phyloP scores from a whole-genome alignment of 129 eudicot species.

The Sambucus nigra region DNA sequence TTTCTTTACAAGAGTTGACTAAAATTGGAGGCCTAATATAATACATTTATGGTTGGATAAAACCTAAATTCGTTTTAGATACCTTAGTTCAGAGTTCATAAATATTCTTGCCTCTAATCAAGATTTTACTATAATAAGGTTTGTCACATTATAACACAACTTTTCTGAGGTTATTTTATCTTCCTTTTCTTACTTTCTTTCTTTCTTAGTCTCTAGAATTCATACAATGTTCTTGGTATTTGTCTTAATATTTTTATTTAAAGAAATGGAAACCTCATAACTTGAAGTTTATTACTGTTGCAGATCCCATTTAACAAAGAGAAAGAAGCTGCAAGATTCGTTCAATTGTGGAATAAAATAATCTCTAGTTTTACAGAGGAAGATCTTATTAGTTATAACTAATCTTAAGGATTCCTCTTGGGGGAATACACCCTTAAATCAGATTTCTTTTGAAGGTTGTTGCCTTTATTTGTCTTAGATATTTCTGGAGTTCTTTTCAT shows the following conservation, averaged over 20 bases:
- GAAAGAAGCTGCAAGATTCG: constrained; percentile 93
- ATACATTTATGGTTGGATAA: too few species aligned
- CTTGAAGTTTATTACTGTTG: constrained; percentile 10
- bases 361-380: constrained; percentile 96
- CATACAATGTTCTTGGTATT: neutral
- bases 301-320: constrained; percentile 66
- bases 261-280: constrained; percentile 1
- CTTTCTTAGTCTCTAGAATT: neutral
- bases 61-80: neutral
- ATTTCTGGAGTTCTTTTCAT: neutral
- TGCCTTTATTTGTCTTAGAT: neutral
- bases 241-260: neutral
- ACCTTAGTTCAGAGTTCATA: neutral
- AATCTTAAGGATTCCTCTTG: neutral
- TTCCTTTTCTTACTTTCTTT: neutral
- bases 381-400: constrained; percentile 88
- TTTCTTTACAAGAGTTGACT: too few species aligned
- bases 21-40: too few species aligned
- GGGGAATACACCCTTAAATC: neutral
- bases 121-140: constrained; percentile 17
- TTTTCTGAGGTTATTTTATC: constrained; percentile 43
- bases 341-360: constrained; percentile 95
- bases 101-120: neutral
- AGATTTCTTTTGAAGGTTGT: neutral
- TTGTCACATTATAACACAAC: constrained; percentile 65